Evolutionary conservation across 371 early-diverging fungal genomes (phyloP).

Genomic region (Rhizopus microsporus): DNA sequence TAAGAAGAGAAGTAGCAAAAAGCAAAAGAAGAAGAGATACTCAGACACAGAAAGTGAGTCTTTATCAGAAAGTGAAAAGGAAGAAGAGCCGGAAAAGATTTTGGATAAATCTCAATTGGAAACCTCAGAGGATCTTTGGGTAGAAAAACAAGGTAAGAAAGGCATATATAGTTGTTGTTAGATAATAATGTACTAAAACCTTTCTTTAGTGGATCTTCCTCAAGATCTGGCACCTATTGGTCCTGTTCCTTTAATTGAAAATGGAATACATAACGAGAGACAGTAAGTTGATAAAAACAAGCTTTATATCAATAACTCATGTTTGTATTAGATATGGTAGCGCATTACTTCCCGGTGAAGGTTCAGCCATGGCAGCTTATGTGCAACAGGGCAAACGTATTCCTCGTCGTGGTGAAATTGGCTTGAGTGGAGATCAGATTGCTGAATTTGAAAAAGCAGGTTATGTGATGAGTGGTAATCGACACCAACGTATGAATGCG

Average conservation of each 20-base stretch:
- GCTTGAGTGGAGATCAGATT: constrained; percentile 83
- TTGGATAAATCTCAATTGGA: constrained; percentile 46
- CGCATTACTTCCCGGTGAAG: constrained; percentile 60
- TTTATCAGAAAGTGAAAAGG: constrained; percentile 7
- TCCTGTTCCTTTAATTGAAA: constrained; percentile 58
- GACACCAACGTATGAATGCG: constrained; percentile 93
- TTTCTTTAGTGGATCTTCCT: constrained; percentile 49
- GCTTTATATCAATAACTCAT: background rate
- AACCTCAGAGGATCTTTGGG: constrained; percentile 56
- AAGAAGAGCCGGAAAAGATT: constrained; percentile 15
- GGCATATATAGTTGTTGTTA: background rate
- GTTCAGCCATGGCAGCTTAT: constrained; percentile 65
- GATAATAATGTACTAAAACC: background rate
- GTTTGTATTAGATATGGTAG: constrained; percentile 67
- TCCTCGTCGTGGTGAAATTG: constrained; percentile 97
- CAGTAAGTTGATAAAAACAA: constrained; percentile 29
- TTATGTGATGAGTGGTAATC: constrained; percentile 93
- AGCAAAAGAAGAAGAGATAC: constrained; percentile 12
- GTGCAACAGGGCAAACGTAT: constrained; percentile 93
- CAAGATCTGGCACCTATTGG: constrained; percentile 66
- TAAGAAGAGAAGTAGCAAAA: constrained; percentile 12
- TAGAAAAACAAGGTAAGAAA: constrained; percentile 59
- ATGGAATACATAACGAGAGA: constrained; percentile 57
- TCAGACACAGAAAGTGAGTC: constrained; percentile 3
- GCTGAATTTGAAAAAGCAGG: constrained; percentile 84